Evolutionary conservation across 2,329 filamentous ascomycete species (phyloP).

Genomic region (Fonsecaea erecta): DNA sequence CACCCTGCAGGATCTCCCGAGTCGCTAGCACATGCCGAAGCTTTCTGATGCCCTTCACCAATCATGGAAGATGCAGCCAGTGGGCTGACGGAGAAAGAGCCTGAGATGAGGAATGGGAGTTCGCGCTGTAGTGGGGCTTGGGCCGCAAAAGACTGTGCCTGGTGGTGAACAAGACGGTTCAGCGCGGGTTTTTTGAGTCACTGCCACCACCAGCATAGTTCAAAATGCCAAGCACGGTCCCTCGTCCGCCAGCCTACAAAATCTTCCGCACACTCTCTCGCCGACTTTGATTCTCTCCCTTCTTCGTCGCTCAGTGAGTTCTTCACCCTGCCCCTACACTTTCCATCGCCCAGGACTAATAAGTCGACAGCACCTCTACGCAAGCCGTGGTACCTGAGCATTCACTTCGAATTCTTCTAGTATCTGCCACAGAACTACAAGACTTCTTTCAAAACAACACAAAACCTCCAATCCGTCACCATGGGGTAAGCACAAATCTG

Average conservation of each 20-base stretch:
- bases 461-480: conserved; percentile 52
- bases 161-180: conserved; percentile 11
- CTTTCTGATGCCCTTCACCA: conserved; percentile 12
- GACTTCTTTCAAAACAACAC: conserved; percentile 41
- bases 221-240: conserved; percentile 30
- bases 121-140: conserved; percentile 17
- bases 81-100: conserved; percentile 9
- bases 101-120: conserved; percentile 2
- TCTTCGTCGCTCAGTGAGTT: conserved; percentile 40
- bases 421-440: conserved; percentile 56
- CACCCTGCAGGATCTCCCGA: conserved; percentile 11
- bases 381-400: conserved; percentile 59
- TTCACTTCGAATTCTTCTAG: conserved; percentile 49
- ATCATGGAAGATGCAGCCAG: conserved; percentile 7
- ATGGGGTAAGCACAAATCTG: conserved; percentile 62
- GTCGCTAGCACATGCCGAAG: conserved; percentile 19
- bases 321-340: conserved; percentile 26
- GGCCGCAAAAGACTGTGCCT: conserved; percentile 15
- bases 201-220: conserved; percentile 6
- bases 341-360: conserved; percentile 33
- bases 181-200: conserved; percentile 12
- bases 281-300: conserved; percentile 33
- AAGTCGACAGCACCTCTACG: conserved; percentile 55
- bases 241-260: conserved; percentile 34
- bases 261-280: conserved; percentile 35